phyloP scores from a whole-genome alignment of 352 stramenopile genomes.

The Aphanomyces astaci region DNA sequence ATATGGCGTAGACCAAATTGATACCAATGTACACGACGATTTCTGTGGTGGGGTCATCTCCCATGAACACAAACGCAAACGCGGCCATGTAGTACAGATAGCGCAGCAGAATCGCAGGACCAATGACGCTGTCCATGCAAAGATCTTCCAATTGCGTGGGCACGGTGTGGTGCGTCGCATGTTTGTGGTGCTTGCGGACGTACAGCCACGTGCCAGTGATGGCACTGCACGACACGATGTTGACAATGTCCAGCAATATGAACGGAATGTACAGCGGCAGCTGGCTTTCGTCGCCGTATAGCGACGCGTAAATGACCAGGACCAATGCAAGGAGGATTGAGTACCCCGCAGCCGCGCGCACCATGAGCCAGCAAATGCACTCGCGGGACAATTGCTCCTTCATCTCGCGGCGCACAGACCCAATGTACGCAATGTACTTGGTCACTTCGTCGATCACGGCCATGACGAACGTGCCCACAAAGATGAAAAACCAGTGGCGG shows the following conservation, averaged over 20 bases:
- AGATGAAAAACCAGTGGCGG: not conserved
- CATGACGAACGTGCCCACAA: conserved; percentile 20
- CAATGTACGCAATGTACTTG: conserved; percentile 17
- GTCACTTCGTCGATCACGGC: conserved; percentile 10
- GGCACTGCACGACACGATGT: conserved; percentile 8
- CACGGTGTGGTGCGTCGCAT: not conserved
- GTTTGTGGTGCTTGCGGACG: conserved; percentile 23
- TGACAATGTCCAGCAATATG: conserved; percentile 8
- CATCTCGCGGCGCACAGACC: conserved; percentile 6
- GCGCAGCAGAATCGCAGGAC: conserved; percentile 5
- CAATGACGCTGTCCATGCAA: conserved; percentile 20
- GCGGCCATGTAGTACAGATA: conserved; percentile 18
- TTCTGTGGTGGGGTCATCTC: not conserved
- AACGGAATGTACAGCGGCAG: not conserved
- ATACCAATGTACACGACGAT: conserved; percentile 6
- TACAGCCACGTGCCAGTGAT: conserved; percentile 18
- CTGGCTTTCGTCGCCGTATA: not conserved
- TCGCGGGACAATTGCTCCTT: conserved; percentile 15
- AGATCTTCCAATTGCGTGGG: conserved; percentile 4
- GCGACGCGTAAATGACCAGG: conserved; percentile 3
- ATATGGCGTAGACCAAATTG: not conserved
- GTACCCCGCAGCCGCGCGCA: conserved; percentile 13
- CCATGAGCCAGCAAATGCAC: conserved; percentile 21
- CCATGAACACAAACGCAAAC: conserved; percentile 19
- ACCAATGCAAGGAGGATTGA: not conserved